These are phyloP conservation scores for Pestalotiopsis sp. DNA, from an alignment of 2,329 filamentous ascomycete genomes.

Conservation along the genomic window DNA sequence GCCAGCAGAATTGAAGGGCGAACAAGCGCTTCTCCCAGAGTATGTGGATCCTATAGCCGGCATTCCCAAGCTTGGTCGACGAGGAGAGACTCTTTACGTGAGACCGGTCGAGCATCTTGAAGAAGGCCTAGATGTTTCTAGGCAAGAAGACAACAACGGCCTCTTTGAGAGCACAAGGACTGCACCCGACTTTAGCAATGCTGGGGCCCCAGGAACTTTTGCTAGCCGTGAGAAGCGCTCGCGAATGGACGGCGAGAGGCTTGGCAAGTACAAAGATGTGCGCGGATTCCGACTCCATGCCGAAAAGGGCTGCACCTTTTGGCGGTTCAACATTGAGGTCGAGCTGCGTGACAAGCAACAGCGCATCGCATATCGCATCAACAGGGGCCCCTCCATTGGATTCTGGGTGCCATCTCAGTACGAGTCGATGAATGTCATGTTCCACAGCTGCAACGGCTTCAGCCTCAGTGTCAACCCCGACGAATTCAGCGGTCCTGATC, in stretches of 20 bases:
- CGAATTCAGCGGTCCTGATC: constrained; percentile 87
- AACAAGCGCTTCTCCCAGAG: constrained; percentile 71
- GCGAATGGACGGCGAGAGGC: constrained; percentile 75
- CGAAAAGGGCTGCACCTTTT: constrained; percentile 90
- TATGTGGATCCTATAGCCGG: constrained; percentile 90
- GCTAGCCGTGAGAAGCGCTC: constrained; percentile 55
- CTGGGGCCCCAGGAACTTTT: constrained; percentile 56
- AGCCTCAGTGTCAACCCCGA: constrained; percentile 77
- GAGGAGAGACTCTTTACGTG: constrained; percentile 85
- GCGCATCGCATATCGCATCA: constrained; percentile 93
- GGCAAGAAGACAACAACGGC: constrained; percentile 77
- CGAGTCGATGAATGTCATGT: constrained; percentile 98
- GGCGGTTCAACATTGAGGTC: constrained; percentile 94
- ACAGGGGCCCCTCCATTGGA: constrained; percentile 81
- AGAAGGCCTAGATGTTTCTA: constrained; percentile 77
- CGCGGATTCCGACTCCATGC: constrained; percentile 80
- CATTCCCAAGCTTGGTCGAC: constrained; percentile 81
- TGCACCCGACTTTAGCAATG: constrained; percentile 50
- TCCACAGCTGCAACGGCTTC: constrained; percentile 97
- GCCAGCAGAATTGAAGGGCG: constrained; percentile 67
- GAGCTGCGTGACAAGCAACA: constrained; percentile 79
- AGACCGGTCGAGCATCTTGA: constrained; percentile 86
- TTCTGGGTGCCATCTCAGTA: constrained; percentile 92
- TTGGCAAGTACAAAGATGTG: constrained; percentile 81
- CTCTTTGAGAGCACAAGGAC: constrained; percentile 74